Evolutionary conservation across 495 filamentous ascomycete genomes (phyloP).

Genomic region (Podospora fimiseda): DNA sequence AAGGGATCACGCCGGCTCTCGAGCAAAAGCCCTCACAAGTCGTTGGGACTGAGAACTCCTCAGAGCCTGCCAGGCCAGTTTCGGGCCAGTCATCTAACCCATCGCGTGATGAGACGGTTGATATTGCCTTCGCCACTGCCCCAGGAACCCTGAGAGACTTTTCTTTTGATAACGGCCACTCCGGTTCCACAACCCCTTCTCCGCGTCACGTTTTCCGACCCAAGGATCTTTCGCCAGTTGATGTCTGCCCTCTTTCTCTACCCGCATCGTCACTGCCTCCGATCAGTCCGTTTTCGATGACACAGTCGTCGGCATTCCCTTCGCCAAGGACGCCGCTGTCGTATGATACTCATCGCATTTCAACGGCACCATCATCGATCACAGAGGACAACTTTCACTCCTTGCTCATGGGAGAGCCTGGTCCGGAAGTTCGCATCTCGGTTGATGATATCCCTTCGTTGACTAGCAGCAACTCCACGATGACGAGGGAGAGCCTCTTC

Average conservation of each 20-base stretch:
- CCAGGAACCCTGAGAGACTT: constrained; percentile 18
- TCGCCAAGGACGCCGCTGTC: constrained; percentile 56
- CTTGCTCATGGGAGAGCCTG: constrained; percentile 54
- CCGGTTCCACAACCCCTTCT: constrained; percentile 52
- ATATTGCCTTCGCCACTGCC: not conserved
- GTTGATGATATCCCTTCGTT: constrained; percentile 83
- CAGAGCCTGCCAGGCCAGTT: not conserved
- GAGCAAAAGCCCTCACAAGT: not conserved
- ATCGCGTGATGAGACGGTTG: not conserved
- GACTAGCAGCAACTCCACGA: constrained; percentile 79
- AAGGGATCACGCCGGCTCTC: not conserved
- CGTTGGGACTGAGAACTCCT: not conserved
- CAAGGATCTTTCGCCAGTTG: constrained; percentile 51
- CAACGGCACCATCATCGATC: constrained; percentile 63
- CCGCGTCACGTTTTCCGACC: constrained; percentile 47
- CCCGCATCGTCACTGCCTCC: constrained; percentile 43
- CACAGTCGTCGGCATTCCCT: constrained; percentile 48
- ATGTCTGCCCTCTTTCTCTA: constrained; percentile 38
- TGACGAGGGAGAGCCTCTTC: constrained; percentile 59
- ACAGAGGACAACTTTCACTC: constrained; percentile 62
- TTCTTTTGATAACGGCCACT: constrained; percentile 12
- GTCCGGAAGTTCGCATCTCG: constrained; percentile 62
- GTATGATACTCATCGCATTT: constrained; percentile 62
- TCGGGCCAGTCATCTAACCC: not conserved
- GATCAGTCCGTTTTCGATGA: constrained; percentile 46